Evolutionary conservation across 1,139 yeast species (phyloP).

Genomic region (Fermentozyma sake): DNA sequence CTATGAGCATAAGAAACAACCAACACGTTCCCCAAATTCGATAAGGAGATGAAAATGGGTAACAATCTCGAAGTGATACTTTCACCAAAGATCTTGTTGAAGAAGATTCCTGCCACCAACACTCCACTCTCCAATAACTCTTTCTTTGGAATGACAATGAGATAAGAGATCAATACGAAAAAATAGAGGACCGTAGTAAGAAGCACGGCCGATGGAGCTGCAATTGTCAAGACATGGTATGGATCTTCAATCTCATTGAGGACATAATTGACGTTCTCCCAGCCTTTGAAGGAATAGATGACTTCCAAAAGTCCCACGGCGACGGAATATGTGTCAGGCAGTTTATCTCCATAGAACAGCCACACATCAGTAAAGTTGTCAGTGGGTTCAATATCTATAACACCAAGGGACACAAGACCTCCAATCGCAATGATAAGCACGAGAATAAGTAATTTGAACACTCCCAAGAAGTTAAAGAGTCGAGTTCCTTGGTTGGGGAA

Average conservation of each 20-base stretch:
- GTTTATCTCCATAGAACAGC: slow-evolving; percentile 16
- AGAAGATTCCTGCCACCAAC: slow-evolving; percentile 70
- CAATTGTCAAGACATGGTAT: slow-evolving; percentile 58
- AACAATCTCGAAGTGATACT: slow-evolving; percentile 57
- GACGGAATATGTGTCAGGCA: slow-evolving; percentile 25
- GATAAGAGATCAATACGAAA: slow-evolving; percentile 66
- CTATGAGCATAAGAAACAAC: slow-evolving; percentile 79
- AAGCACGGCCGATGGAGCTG: slow-evolving; percentile 68
- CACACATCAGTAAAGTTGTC: slow-evolving; percentile 27
- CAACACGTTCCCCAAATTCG: slow-evolving; percentile 75
- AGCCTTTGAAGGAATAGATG: slow-evolving; percentile 37
- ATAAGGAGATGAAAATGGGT: slow-evolving; percentile 68
- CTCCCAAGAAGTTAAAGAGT: slow-evolving; percentile 41
- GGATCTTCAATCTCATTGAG: slow-evolving; percentile 50
- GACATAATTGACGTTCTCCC: slow-evolving; percentile 47
- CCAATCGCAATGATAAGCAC: slow-evolving; percentile 39
- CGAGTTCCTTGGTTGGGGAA: slow-evolving; percentile 40
- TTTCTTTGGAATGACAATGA: slow-evolving; percentile 70
- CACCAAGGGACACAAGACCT: slow-evolving; percentile 20
- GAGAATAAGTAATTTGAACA: slow-evolving; percentile 37
- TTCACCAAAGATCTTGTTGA: slow-evolving; percentile 68
- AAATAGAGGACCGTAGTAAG: slow-evolving; percentile 60
- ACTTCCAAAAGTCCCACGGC: slow-evolving; percentile 41
- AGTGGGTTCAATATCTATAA: slow-evolving; percentile 22
- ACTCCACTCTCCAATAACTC: slow-evolving; percentile 60